These are phyloP conservation scores for Rubus parviflorus DNA, from an alignment of 306 rosid genomes.

Conservation along the genomic window DNA sequence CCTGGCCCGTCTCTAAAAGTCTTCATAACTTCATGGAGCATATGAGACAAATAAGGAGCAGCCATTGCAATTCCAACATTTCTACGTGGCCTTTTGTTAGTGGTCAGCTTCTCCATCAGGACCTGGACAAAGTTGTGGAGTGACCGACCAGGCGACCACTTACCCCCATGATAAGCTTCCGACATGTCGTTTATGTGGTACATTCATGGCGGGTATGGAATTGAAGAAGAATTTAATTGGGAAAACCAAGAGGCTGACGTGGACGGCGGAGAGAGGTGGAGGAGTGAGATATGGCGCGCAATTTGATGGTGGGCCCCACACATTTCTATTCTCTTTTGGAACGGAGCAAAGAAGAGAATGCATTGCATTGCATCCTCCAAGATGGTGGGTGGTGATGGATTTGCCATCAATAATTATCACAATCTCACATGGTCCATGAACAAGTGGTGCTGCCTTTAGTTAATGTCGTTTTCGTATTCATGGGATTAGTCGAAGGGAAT, in stretches of 20 bases:
- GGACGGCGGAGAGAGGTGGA: slow-evolving; percentile 32
- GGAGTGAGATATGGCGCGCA: background rate
- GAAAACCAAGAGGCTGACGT: slow-evolving; percentile 20
- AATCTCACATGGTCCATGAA: background rate
- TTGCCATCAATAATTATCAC: background rate
- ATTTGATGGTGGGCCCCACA: background rate
- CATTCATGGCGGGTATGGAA: background rate
- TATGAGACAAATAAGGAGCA: slow-evolving; percentile 1
- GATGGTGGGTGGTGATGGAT: background rate
- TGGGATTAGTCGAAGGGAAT: background rate
- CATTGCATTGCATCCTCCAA: background rate
- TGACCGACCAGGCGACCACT: background rate
- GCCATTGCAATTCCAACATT: slow-evolving; percentile 13
- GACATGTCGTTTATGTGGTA: slow-evolving; percentile 16
- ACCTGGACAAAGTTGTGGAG: background rate
- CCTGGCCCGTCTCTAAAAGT: slow-evolving; percentile 24
- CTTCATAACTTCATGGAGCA: background rate
- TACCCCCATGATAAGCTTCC: background rate
- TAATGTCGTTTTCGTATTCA: slow-evolving; percentile 4
- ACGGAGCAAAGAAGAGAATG: slow-evolving; percentile 3
- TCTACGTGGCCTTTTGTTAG: slow-evolving; percentile 36
- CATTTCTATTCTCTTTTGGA: background rate
- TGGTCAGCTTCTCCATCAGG: slow-evolving; percentile 22
- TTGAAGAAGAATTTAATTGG: no score
- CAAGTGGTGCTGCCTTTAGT: background rate